Conservation (phyloP, 805 yeast genomes). For the Lipomyces kockii region DNA sequence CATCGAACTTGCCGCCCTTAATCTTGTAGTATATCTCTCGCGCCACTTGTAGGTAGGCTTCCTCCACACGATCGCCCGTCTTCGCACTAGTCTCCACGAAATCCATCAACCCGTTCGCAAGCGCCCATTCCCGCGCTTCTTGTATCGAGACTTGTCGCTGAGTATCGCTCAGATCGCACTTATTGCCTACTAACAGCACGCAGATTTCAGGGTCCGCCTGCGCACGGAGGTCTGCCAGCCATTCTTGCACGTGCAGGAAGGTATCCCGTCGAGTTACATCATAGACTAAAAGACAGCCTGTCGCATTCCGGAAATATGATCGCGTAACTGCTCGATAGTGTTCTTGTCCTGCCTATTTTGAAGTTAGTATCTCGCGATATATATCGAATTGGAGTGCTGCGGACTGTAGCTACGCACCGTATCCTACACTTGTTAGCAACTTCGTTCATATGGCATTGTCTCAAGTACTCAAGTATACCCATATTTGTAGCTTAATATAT, state of each 20-base stretch:
- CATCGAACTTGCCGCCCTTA: conserved; percentile 42
- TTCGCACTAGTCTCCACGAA: conserved; percentile 67
- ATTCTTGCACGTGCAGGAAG: conserved; percentile 51
- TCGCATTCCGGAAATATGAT: conserved; percentile 47
- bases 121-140: conserved; percentile 54
- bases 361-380: background rate
- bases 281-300: conserved; percentile 47
- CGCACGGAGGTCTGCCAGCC: conserved; percentile 74
- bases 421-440: conserved; percentile 28
- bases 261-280: conserved; percentile 46
- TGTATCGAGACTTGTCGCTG: conserved; percentile 43
- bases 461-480: conserved; percentile 39
- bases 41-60: conserved; percentile 49
- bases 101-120: conserved; percentile 50
- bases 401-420: conserved; percentile 22
- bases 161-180: conserved; percentile 57
- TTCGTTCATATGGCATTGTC: background rate
- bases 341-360: conserved; percentile 45
- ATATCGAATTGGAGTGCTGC: background rate
- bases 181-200: conserved; percentile 81
- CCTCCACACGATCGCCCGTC: conserved; percentile 59
- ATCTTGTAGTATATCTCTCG: conserved; percentile 44
- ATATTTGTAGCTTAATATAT: conserved; percentile 46
- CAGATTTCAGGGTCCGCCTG: conserved; percentile 71
- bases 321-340: conserved; percentile 47